phyloP scores from a whole-genome alignment of 202 grass and related monocot genomes.

The Brachypodium distachyon region DNA sequence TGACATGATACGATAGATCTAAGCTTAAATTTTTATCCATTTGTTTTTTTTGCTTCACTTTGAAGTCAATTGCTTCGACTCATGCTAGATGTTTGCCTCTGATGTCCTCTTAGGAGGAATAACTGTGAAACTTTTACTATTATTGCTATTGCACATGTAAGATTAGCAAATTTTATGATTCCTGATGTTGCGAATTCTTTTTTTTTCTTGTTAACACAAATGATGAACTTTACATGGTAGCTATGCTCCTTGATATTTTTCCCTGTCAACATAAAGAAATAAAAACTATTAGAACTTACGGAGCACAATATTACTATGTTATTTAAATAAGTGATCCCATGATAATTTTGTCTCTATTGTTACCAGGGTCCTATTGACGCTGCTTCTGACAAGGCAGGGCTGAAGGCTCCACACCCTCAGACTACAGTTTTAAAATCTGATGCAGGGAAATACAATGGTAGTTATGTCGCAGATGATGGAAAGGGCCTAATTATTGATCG shows the following conservation, averaged over 20 bases:
- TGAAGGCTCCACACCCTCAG: conserved; percentile 22
- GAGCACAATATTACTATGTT: background rate
- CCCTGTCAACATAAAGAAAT: background rate
- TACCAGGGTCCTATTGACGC: conserved; percentile 27
- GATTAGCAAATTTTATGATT: conserved; percentile 1
- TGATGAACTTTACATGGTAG: background rate
- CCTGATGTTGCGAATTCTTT: background rate
- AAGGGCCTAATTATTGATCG: conserved; percentile 19
- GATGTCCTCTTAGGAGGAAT: background rate
- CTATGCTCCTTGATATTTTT: background rate
- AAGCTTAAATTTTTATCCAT: conserved; percentile 11
- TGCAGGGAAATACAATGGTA: conserved; percentile 4
- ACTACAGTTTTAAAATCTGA: conserved; percentile 29
- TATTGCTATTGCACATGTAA: background rate
- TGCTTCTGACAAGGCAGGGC: conserved; percentile 17
- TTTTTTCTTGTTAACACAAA: background rate
- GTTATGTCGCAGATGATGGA: conserved; percentile 8
- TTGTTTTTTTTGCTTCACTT: background rate
- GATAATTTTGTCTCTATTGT: conserved; percentile 16
- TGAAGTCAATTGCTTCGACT: background rate
- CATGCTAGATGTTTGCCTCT: background rate
- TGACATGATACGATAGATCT: background rate
- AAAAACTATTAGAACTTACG: background rate
- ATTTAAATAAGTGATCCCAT: background rate
- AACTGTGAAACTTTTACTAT: background rate